These are phyloP conservation scores for Symbiodinium pilosum DNA, from an alignment of 73 alveolate genomes.

Conservation along the genomic window DNA sequence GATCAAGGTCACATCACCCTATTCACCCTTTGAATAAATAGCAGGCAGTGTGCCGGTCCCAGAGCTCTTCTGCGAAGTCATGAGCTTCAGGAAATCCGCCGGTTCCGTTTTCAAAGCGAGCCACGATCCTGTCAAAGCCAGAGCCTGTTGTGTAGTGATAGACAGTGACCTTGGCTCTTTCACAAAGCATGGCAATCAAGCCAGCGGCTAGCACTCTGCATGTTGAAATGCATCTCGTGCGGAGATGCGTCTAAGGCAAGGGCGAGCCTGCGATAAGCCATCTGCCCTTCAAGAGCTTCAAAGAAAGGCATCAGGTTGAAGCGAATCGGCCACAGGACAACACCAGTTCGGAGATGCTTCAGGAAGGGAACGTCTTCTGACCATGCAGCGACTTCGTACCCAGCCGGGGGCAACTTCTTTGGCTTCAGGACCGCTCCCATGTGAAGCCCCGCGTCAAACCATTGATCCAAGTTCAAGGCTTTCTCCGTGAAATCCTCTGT, in stretches of 20 bases:
- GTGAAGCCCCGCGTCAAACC: conserved; percentile 18
- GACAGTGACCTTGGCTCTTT: conserved; percentile 26
- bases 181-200: neutral
- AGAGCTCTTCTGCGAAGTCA: conserved; percentile 70
- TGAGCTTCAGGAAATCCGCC: conserved; percentile 13
- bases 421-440: neutral
- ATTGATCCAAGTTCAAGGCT: conserved; percentile 52
- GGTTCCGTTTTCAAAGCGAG: conserved; percentile 16
- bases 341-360: conserved; percentile 43
- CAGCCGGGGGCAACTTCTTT: conserved; percentile 21
- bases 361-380: conserved; percentile 43
- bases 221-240: no score
- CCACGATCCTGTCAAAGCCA: conserved; percentile 60
- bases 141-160: conserved; percentile 79
- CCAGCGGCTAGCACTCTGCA: neutral
- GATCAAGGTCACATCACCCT: neutral
- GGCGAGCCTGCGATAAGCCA: conserved; percentile 54
- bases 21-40: no score
- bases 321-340: conserved; percentile 72
- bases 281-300: conserved; percentile 23
- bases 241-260: no score
- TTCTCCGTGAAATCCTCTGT: neutral
- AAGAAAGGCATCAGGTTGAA: conserved; percentile 74
- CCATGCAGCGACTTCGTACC: conserved; percentile 29
- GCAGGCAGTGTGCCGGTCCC: conserved; percentile 44